These are phyloP conservation scores for Septoria linicola DNA, from an alignment of 2,329 filamentous ascomycete species.

Conservation along the genomic window DNA sequence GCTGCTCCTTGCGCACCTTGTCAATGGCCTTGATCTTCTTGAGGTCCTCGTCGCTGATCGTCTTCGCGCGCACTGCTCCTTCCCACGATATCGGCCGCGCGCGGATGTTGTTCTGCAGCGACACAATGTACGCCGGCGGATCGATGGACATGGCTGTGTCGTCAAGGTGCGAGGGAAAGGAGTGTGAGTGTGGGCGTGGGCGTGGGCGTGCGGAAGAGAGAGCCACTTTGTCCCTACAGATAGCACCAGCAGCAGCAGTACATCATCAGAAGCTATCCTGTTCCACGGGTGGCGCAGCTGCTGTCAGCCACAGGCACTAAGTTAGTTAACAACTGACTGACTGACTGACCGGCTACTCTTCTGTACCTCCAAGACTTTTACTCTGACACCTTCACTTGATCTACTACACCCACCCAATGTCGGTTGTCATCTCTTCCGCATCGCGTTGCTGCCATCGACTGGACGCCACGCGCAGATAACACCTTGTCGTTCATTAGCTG, in stretches of 20 bases:
- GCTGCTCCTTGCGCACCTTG: conserved; percentile 89
- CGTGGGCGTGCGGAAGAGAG: background rate
- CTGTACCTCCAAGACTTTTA: no score
- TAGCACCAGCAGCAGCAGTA: background rate
- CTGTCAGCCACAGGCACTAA: no score
- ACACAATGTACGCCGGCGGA: conserved; percentile 81
- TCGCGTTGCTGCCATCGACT: background rate
- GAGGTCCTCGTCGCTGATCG: conserved; percentile 89
- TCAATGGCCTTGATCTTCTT: conserved; percentile 96
- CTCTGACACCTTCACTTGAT: no score
- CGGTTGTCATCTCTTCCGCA: no score
- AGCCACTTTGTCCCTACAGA: no score
- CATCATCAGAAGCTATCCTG: background rate
- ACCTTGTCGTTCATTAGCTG: no score
- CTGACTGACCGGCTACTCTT: no score
- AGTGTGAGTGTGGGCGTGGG: background rate
- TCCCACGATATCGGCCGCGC: conserved; percentile 96
- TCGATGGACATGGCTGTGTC: conserved; percentile 74
- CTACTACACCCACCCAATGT: no score
- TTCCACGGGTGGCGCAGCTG: background rate
- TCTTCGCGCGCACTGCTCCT: conserved; percentile 87
- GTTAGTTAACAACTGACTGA: no score
- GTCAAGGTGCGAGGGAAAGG: background rate
- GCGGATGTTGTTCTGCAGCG: conserved; percentile 95
- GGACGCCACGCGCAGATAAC: no score